These are phyloP conservation scores for Arthrobotrys musiformis DNA, from an alignment of 2,329 filamentous ascomycete genomes.

Conservation along the genomic window DNA sequence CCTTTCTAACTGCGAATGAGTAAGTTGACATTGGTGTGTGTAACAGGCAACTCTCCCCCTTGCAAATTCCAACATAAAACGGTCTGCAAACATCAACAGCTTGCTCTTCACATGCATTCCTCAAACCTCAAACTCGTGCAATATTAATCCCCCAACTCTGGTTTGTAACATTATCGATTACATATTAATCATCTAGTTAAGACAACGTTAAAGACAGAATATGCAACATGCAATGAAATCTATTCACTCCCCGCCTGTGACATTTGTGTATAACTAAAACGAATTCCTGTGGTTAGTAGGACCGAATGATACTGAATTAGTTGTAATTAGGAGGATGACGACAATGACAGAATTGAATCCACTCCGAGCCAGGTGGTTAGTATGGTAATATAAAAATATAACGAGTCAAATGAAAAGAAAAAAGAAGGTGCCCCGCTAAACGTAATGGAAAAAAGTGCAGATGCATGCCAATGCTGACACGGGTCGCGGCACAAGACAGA, in stretches of 20 bases:
- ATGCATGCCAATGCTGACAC: slow-evolving; percentile 26
- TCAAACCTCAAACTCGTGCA: too few species aligned
- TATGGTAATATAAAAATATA: slow-evolving; percentile 3
- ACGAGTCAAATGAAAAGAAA: not conserved
- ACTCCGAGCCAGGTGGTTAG: slow-evolving; percentile 7
- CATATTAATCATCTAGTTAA: slow-evolving; percentile 41
- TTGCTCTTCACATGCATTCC: not conserved
- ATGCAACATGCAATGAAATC: slow-evolving; percentile 25
- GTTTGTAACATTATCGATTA: slow-evolving; percentile 51
- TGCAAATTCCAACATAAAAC: slow-evolving; percentile 16
- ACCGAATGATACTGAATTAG: not conserved
- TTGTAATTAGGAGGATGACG: not conserved
- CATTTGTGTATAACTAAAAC: slow-evolving; percentile 16
- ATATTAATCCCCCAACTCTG: not conserved
- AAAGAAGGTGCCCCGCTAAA: slow-evolving; percentile 23
- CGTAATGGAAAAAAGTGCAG: not conserved
- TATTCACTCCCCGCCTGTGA: slow-evolving; percentile 5
- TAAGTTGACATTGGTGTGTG: slow-evolving; percentile 11
- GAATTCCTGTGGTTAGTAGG: slow-evolving; percentile 16
- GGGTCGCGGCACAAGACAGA: slow-evolving; percentile 4
- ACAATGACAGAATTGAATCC: slow-evolving; percentile 24
- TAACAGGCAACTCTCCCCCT: slow-evolving; percentile 10
- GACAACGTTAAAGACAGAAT: slow-evolving; percentile 34
- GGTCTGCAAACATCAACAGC: not conserved
- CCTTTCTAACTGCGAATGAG: slow-evolving; percentile 3